These are phyloP conservation scores for Santalum album DNA, from an alignment of 164 flowering plant species.

Conservation along the genomic window DNA sequence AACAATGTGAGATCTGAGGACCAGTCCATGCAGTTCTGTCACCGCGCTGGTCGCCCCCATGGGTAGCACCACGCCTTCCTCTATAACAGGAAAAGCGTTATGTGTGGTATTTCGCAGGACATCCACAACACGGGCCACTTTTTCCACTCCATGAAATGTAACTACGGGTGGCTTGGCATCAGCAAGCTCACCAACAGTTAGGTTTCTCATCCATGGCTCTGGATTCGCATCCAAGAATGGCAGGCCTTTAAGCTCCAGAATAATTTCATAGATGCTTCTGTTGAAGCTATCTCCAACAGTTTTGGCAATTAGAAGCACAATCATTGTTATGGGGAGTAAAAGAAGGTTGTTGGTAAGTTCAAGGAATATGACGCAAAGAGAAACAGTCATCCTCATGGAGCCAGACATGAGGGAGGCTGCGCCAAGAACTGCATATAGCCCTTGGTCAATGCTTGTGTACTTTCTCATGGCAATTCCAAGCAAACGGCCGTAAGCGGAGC, in stretches of 20 bases:
- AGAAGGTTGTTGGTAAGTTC: conserved; percentile 91
- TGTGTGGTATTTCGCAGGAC: conserved; percentile 67
- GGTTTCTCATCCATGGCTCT: conserved; percentile 86
- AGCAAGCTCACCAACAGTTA: conserved; percentile 73
- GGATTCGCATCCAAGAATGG: conserved; percentile 81
- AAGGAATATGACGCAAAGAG: conserved; percentile 88
- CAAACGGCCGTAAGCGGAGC: conserved; percentile 83
- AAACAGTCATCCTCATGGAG: conserved; percentile 97
- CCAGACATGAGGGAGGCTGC: conserved; percentile 96
- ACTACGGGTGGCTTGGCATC: conserved; percentile 69
- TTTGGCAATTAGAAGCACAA: conserved; percentile 82
- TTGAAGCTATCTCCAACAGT: conserved; percentile 84
- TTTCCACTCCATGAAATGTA: conserved; percentile 63
- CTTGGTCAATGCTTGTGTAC: conserved; percentile 67
- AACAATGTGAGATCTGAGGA: conserved; percentile 67
- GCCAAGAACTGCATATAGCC: conserved; percentile 86
- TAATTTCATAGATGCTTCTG: conserved; percentile 78
- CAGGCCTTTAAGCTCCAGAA: conserved; percentile 73
- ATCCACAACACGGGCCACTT: conserved; percentile 59
- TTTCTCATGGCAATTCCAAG: conserved; percentile 62
- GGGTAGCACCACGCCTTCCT: conserved; percentile 35
- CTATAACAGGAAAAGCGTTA: conserved; percentile 84
- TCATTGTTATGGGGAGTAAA: conserved; percentile 80
- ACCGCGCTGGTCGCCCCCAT: conserved; percentile 27
- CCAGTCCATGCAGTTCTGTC: conserved; percentile 62